Conservation (phyloP, 2,329 filamentous ascomycete genomes). For the Corinectria fuckeliana region DNA sequence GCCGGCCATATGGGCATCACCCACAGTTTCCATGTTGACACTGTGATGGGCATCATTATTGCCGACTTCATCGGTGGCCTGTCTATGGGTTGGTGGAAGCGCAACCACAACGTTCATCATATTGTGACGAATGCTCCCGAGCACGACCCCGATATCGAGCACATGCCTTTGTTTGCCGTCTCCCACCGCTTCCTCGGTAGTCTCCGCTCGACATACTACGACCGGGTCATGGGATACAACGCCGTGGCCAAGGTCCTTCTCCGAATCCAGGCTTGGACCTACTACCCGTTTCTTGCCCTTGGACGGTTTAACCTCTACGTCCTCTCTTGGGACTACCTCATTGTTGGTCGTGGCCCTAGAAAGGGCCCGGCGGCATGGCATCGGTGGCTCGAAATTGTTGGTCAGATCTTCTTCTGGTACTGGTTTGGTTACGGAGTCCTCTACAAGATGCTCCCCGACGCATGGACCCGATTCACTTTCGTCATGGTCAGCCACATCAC, state of each 20-base stretch:
- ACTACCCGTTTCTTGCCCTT: constrained; percentile 81
- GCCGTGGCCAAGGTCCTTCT: constrained; percentile 72
- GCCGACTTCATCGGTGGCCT: constrained; percentile 89
- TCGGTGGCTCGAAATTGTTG: constrained; percentile 77
- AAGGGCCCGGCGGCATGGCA: constrained; percentile 85
- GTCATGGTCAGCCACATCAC: constrained; percentile 82
- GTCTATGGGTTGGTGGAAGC: constrained; percentile 96
- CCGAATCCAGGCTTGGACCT: constrained; percentile 79
- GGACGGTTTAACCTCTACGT: constrained; percentile 88
- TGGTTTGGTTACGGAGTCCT: constrained; percentile 87
- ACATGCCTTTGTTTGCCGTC: constrained; percentile 87
- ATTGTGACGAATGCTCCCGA: constrained; percentile 95
- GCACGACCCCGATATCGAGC: constrained; percentile 94
- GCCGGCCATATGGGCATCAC: constrained; percentile 98
- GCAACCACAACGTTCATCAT: constrained; percentile 94
- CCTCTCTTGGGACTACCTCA: constrained; percentile 79
- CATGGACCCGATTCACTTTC: constrained; percentile 73
- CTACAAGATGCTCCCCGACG: constrained; percentile 74
- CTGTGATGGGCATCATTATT: constrained; percentile 85
- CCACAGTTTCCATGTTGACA: constrained; percentile 83
- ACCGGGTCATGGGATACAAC: constrained; percentile 80
- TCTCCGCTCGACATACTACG: constrained; percentile 82
- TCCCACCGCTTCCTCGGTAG: constrained; percentile 79
- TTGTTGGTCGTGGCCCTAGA: constrained; percentile 72
- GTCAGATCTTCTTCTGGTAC: constrained; percentile 82